Evolutionary conservation across 345 rosid species (phyloP).

Genomic region (Eucalyptus cladocalyx): DNA sequence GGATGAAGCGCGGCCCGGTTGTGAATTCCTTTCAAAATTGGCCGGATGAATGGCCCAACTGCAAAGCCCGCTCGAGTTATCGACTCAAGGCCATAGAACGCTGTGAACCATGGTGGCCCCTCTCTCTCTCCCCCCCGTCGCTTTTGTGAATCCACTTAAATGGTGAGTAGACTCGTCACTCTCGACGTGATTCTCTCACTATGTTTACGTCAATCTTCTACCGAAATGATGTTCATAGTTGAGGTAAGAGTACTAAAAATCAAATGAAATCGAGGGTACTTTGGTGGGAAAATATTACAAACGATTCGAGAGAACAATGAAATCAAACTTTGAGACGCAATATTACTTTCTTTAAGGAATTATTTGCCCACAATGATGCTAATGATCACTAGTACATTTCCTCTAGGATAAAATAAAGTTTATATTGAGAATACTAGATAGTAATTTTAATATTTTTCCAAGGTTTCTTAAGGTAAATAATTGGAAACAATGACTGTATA

Average conservation of each 20-base stretch:
- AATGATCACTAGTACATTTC: rapidly evolving
- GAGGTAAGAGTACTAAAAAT: rapidly evolving
- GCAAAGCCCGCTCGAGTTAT: not conserved
- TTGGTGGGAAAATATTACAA: rapidly evolving
- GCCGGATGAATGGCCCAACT: not conserved
- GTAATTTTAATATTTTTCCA: rapidly evolving
- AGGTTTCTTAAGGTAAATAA: rapidly evolving
- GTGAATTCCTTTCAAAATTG: not conserved
- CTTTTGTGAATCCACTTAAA: not conserved
- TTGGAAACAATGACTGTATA: rapidly evolving
- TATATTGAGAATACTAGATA: rapidly evolving
- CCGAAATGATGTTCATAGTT: not conserved
- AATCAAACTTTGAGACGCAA: rapidly evolving
- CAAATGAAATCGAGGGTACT: rapidly evolving
- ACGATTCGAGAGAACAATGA: rapidly evolving
- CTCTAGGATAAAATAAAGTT: rapidly evolving
- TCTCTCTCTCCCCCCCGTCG: rapidly evolving
- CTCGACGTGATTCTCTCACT: not conserved
- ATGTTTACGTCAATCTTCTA: not conserved
- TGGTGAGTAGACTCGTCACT: rapidly evolving
- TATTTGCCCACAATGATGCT: rapidly evolving
- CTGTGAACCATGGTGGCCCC: not conserved
- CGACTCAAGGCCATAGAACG: not conserved
- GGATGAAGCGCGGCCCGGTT: rapidly evolving
- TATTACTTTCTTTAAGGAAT: too few relatives aligned